These are phyloP conservation scores for Saccharomycopsis sp. DNA, from an alignment of 805 yeast species.

Conservation along the genomic window DNA sequence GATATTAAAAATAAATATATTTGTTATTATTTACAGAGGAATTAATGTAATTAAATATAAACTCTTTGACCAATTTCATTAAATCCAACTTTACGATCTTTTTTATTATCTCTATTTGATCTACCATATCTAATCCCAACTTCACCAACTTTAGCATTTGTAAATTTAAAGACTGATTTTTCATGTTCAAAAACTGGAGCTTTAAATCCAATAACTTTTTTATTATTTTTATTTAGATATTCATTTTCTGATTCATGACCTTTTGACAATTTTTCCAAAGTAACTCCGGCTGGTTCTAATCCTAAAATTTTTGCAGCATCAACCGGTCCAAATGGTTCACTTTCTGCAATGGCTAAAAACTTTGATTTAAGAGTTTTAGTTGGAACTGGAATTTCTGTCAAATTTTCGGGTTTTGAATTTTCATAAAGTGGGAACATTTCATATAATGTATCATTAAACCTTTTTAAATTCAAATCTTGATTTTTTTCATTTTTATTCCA, in stretches of 20 bases:
- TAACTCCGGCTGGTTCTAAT: conserved; percentile 78
- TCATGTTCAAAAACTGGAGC: conserved; percentile 64
- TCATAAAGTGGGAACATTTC: conserved; percentile 72
- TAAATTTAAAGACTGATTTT: conserved; percentile 60
- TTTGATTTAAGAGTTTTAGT: conserved; percentile 70
- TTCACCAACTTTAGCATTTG: conserved; percentile 66
- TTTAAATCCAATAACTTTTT: conserved; percentile 27
- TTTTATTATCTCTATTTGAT: conserved; percentile 77
- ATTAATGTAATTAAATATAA: conserved; percentile 8
- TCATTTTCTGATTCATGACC: conserved; percentile 34
- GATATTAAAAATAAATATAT: too few species aligned
- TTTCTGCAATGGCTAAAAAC: conserved; percentile 83
- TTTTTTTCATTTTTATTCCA: conserved; percentile 45
- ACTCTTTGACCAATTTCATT: conserved; percentile 53
- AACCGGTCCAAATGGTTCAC: conserved; percentile 90
- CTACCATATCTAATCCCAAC: conserved; percentile 93
- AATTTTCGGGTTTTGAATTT: conserved; percentile 48
- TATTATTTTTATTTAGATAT: conserved; percentile 19
- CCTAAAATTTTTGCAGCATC: conserved; percentile 84
- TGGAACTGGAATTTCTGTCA: conserved; percentile 92
- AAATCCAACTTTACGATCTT: conserved; percentile 65
- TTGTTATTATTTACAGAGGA: not conserved
- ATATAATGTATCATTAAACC: conserved; percentile 53
- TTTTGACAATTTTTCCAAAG: conserved; percentile 57
- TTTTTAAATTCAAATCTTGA: conserved; percentile 44